Evolutionary conservation across 1,284 basidiomycete genomes (phyloP), one percentile per base, ranked within the genome.

Genomic region (Boletus mariae): DNA sequence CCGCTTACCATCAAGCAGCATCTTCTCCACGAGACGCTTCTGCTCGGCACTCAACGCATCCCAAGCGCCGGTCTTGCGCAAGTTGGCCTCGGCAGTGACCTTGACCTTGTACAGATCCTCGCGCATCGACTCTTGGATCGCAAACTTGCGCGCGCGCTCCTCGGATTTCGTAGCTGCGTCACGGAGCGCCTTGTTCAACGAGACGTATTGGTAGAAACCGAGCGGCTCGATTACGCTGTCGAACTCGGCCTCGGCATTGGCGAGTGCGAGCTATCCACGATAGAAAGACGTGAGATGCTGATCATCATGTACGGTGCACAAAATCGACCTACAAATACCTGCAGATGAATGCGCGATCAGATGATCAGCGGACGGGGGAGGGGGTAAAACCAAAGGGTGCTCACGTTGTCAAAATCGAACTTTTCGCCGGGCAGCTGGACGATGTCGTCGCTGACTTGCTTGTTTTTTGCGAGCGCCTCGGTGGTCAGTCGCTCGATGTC

Each of bases 141-240:
- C 72, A 58, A 82, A 90, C 56, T 88, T 80, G 44, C 83, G 80
- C 13, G 84, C 70, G 29, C 82, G 71, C 28, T 80, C 77, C 62
- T 92, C 87, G 0, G 85, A 84, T 32, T 79, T 78, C 51, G 82
- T 86, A 4, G 87, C 84, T 2, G 88, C 86, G 62, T 91, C 87
- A 10, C 90, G 80, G 12, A 92, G 75, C 47, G 79, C 80, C 68
- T 90, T 84, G 47, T 77, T 74, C 0, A 83, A 73, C 9, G 88
- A 87, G 35, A 92, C 88, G 57, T 90, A 88, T 66, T 90, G 86
- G 66, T 90, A 88, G 70, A 92, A 93, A 0, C 77, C 71, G 11
- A 88, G 75, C 1, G 85, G 84, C 59, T 86, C 85, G 4, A 75
- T 66, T 31, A 73, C 65, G 5, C 65, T 61, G 43, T 84, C 80